phyloP scores from a whole-genome alignment of 768 basidiomycete genomes.

The Podaxis sp. region DNA sequence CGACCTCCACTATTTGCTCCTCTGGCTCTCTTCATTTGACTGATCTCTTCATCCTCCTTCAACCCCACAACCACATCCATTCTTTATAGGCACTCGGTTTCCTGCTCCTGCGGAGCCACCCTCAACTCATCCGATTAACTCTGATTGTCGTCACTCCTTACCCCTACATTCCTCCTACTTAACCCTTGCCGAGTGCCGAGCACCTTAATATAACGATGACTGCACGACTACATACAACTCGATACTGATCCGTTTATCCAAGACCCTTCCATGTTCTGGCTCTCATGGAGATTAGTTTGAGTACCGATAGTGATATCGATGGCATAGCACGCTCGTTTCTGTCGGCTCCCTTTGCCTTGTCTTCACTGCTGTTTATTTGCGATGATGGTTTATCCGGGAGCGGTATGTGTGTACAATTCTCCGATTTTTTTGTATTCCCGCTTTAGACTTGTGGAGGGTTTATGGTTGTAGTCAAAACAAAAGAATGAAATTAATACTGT shows the following conservation, averaged over 20 bases:
- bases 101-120: neutral
- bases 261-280: neutral
- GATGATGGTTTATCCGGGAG: constrained; percentile 8
- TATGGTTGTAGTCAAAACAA: constrained; percentile 3
- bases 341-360: neutral
- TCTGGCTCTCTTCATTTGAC: neutral
- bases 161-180: neutral
- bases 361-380: neutral
- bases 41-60: neutral
- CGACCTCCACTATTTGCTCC: neutral
- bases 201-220: constrained; percentile 3
- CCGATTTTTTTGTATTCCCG: neutral
- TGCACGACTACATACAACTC: neutral
- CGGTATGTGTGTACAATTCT: constrained; percentile 7
- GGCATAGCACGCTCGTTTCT: constrained; percentile 8
- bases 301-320: constrained; percentile 12
- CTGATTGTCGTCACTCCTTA: neutral
- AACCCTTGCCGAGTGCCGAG: constrained; percentile 8
- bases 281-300: constrained; percentile 5
- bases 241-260: neutral
- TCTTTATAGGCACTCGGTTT: neutral
- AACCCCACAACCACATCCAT: neutral
- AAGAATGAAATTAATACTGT: constrained; percentile 15
- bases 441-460: constrained; percentile 6
- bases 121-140: neutral